Base-by-base conservation (phyloP, 768 basidiomycete species). In the Floccularia luteovirens region DNA sequence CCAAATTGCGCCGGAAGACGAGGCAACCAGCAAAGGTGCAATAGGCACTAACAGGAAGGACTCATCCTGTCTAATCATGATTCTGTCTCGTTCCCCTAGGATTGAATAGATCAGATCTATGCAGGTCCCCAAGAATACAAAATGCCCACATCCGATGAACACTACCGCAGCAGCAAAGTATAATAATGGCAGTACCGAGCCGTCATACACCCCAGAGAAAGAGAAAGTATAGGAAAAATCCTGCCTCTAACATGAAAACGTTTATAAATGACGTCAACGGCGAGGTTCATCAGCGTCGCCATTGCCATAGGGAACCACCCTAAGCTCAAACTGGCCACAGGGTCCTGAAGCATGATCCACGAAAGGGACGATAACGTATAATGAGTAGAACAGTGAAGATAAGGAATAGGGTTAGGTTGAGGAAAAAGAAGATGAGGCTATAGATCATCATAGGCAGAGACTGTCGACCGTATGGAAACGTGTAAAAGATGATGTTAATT, bases 1-100 rank as follows among this genome's bases (percentile, higher is more conserved):
- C 75, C 17, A 89, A 55, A 79, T 56, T 1, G 71, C 79, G 1
- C 85, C 86, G 0, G 77, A 64, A 1, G 87, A 80, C 1, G 82
- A 68, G 1, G 74, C 75, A 52, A 90, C 87, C 31, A 83, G 72
- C 12, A 82, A 67, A 0, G 86, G 75, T 2, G 89, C 81, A 10
- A 86, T 73, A 0, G 88, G 88, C 22, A 90, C 76, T 5, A 88
- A 63, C 86, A 89, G 17, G 67, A 55, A 16, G 79, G 60, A 0
- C 77, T 76, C 70, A 87, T 72, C 1, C 60, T 52, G 31, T 70
- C 61, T 4, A 79, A 49, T 0, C 57, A 51, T 86, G 79, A 4
- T 63, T 60, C 14, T 88, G 72, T 49, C 27, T 66, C 55, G 57
- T 74, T 56, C 77, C 74, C 84, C 70, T 71, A 42, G 11, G n/a